phyloP scores from a whole-genome alignment of 2,329 filamentous ascomycete genomes.

The Calonectria leucothoes region DNA sequence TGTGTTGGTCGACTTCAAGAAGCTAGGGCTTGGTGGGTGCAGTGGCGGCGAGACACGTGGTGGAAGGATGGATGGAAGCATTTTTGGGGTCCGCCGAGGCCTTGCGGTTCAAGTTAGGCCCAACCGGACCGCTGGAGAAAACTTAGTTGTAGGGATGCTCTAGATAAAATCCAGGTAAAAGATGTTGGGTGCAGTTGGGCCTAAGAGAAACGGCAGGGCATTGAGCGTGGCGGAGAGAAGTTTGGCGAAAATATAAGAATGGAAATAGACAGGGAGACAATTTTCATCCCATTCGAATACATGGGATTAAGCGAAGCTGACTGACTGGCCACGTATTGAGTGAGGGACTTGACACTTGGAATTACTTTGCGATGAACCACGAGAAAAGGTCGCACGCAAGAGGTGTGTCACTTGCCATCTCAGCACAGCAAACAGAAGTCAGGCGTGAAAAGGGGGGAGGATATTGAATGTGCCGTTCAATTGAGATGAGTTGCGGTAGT shows the following conservation, averaged over 20 bases:
- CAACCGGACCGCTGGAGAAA: neutral
- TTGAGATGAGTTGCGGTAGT: neutral
- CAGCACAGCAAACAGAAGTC: neutral
- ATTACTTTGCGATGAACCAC: too few species aligned
- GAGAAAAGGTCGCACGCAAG: neutral
- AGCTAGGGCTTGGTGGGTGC: neutral
- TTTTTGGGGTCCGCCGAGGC: neutral
- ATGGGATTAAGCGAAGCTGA: too few species aligned
- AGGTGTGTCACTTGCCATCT: neutral
- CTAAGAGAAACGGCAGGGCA: neutral
- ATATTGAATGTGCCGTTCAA: neutral
- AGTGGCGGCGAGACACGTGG: conserved; percentile 13
- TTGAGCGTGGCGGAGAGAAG: neutral
- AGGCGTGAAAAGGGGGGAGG: neutral
- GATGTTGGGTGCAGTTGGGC: neutral
- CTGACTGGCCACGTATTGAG: neutral
- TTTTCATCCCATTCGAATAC: too few species aligned
- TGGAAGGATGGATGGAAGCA: neutral
- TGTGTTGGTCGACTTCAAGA: neutral
- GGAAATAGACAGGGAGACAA: neutral
- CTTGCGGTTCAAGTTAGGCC: neutral
- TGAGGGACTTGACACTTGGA: neutral
- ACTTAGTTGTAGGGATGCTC: neutral
- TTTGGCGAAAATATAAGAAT: neutral
- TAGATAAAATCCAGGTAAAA: neutral